Percentiles rank a stretch among this genome's conserved stretches.
These are phyloP conservation scores for Gastrolobium villosum DNA, from an alignment of 306 rosid genomes.

Conservation along the genomic window DNA sequence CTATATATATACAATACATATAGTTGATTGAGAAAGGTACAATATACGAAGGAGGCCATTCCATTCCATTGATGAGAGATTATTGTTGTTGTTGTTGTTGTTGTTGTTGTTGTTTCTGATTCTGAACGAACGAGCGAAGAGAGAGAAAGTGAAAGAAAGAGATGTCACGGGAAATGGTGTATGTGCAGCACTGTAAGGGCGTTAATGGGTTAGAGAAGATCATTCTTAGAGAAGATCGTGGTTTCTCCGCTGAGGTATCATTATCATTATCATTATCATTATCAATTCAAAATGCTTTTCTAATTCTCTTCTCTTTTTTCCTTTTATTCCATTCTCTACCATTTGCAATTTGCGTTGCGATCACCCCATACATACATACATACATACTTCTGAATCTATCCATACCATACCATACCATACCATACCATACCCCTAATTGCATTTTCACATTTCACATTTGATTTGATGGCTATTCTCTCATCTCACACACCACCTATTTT, in stretches of 20 bases:
- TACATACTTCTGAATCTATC: not conserved
- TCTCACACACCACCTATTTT: not conserved
- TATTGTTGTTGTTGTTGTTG: too few relatives aligned
- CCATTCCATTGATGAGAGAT: not conserved
- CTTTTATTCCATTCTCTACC: not conserved
- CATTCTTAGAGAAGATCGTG: slow-evolving; percentile 67
- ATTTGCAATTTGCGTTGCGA: not conserved
- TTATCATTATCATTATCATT: not conserved
- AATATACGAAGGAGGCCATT: not conserved
- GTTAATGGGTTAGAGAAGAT: slow-evolving; percentile 66
- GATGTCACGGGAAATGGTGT: slow-evolving; percentile 52
- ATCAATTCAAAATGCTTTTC: not conserved
- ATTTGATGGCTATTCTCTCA: not conserved
- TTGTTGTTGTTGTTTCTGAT: slow-evolving; percentile 4
- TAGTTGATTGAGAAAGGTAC: not conserved
- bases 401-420: too few relatives aligned
- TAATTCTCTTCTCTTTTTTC: not conserved
- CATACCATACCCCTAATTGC: not conserved
- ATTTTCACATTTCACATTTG: not conserved
- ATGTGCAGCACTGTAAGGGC: slow-evolving; percentile 58
- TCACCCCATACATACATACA: not conserved
- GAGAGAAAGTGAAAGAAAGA: not conserved
- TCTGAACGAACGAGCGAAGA: not conserved
- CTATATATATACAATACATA: not conserved
- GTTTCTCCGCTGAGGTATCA: slow-evolving; percentile 70